Conservation (phyloP, 768 basidiomycete genomes). For the Rhodotorula kratochvilovae region DNA sequence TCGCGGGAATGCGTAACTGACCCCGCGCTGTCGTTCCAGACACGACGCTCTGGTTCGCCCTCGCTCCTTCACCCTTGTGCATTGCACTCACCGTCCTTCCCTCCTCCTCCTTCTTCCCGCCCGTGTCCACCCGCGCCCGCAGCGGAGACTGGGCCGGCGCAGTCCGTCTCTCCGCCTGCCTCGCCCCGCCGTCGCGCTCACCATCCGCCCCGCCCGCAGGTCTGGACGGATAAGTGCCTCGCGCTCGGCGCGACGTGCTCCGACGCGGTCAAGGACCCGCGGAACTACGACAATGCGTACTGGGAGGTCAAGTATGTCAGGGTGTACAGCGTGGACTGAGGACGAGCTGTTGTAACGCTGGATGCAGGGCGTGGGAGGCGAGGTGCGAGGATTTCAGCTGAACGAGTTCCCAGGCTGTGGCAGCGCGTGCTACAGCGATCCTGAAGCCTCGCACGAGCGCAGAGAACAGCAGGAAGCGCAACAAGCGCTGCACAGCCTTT, state of each 20-base stretch:
- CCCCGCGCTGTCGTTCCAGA: background rate
- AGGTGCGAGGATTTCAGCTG: no score
- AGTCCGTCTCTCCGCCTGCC: background rate
- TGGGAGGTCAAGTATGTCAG: conserved; percentile 20
- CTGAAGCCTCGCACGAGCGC: no score
- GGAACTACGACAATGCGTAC: conserved; percentile 8
- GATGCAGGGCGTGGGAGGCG: background rate
- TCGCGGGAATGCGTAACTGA: background rate
- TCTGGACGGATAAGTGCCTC: background rate
- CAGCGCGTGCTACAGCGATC: no score
- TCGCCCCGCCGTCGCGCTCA: background rate
- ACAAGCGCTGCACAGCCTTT: no score
- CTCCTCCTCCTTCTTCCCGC: background rate
- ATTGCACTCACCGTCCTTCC: background rate
- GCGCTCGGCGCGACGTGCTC: conserved; percentile 6
- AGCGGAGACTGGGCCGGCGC: conserved; percentile 32
- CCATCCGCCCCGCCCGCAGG: background rate
- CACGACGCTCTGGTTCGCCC: conserved; percentile 14
- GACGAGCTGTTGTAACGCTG: background rate
- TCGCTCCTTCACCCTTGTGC: background rate
- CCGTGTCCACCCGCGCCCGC: background rate
- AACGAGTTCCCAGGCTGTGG: no score
- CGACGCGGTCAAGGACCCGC: conserved; percentile 17
- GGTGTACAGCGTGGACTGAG: background rate
- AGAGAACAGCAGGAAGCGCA: no score